Evolutionary conservation across 805 yeast genomes (phyloP).

Genomic region (Candida mattraensis): DNA sequence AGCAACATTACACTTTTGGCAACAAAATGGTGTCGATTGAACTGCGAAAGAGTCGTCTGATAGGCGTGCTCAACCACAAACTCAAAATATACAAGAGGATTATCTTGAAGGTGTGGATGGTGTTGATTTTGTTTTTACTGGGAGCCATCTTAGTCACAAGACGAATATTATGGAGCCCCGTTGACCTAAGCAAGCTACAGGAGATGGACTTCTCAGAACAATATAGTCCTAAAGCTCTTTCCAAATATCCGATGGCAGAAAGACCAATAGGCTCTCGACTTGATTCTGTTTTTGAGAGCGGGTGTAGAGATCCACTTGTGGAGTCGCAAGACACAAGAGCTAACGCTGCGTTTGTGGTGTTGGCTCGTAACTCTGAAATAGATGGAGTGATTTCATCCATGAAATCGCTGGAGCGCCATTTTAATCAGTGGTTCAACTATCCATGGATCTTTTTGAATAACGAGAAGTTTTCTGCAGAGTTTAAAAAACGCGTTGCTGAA

Average conservation of each 20-base stretch:
- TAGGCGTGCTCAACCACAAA: constrained; percentile 16
- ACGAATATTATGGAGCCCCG: background rate
- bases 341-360: constrained; percentile 81
- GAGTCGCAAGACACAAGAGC: constrained; percentile 43
- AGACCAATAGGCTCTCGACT: constrained; percentile 24
- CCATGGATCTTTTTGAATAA: constrained; percentile 92
- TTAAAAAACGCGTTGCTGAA: constrained; percentile 50
- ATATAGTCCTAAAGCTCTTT: constrained; percentile 14
- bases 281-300: constrained; percentile 34
- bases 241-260: constrained; percentile 27
- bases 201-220: constrained; percentile 19
- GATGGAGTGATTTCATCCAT: constrained; percentile 75
- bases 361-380: constrained; percentile 79
- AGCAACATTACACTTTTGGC: no score
- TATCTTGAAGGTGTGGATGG: constrained; percentile 19
- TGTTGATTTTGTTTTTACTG: constrained; percentile 2
- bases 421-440: constrained; percentile 91
- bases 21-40: no score
- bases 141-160: background rate
- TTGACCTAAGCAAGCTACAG: constrained; percentile 10
- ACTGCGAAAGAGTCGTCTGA: no score
- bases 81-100: constrained; percentile 15
- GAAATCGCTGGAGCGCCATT: constrained; percentile 76
- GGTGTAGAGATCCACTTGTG: constrained; percentile 32
- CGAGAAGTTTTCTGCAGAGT: constrained; percentile 66